These are phyloP conservation scores for Thalassia testudinum DNA, from an alignment of 116 monocot species.

Conservation along the genomic window DNA sequence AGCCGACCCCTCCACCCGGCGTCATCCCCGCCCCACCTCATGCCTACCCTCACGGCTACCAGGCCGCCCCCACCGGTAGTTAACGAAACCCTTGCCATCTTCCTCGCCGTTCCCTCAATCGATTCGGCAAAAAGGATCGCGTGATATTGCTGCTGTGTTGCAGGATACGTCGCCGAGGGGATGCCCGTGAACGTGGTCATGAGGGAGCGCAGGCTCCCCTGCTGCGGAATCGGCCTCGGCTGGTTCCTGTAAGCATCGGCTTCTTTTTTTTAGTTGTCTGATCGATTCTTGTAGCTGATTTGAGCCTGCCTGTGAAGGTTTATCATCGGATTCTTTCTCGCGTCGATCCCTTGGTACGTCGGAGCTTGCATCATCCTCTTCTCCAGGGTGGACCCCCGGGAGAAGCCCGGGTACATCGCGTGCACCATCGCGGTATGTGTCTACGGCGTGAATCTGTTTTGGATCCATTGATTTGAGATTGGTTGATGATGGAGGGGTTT, in stretches of 20 bases:
- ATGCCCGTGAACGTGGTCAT: background rate
- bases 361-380: constrained; percentile 67
- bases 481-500: too few relatives aligned
- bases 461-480: too few relatives aligned
- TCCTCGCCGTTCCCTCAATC: too few relatives aligned
- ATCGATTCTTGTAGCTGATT: too few relatives aligned
- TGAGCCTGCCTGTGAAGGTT: constrained; percentile 46
- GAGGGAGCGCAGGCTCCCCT: constrained; percentile 1
- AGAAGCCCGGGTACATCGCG: constrained; percentile 66
- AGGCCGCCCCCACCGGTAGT: too few relatives aligned
- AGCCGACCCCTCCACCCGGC: too few relatives aligned
- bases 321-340: constrained; percentile 72
- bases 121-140: too few relatives aligned
- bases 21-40: too few relatives aligned
- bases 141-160: background rate
- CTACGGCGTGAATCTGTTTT: too few relatives aligned
- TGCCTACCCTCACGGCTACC: too few relatives aligned
- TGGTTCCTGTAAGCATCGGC: constrained; percentile 3
- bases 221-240: constrained; percentile 6
- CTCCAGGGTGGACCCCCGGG: constrained; percentile 52
- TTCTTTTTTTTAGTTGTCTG: too few relatives aligned
- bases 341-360: constrained; percentile 83
- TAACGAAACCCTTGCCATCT: too few relatives aligned
- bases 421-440: constrained; percentile 33
- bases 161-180: background rate